Evolutionary conservation across 768 basidiomycete species (phyloP).

Genomic region (Serendipita sp.): DNA sequence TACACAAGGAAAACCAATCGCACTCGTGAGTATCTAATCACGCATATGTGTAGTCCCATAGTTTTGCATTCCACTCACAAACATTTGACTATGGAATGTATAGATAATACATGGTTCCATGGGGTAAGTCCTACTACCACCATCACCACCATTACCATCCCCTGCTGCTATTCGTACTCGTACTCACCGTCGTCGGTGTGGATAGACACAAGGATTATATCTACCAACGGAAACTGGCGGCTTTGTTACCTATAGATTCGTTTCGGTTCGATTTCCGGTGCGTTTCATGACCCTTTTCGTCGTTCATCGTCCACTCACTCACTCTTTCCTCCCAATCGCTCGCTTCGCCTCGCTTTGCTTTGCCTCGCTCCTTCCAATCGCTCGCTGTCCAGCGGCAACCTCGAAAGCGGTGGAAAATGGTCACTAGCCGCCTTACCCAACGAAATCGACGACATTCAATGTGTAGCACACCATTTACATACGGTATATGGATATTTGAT

Average conservation of each 20-base stretch:
- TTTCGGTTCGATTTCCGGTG: constrained; percentile 82
- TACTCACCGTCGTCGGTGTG: not conserved
- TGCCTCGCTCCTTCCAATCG: no score
- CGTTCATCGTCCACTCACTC: not conserved
- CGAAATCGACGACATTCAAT: constrained; percentile 49
- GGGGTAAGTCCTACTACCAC: not conserved
- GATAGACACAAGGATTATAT: constrained; percentile 72
- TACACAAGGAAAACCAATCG: not conserved
- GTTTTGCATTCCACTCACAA: not conserved
- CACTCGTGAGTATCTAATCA: not conserved
- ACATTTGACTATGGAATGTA: not conserved
- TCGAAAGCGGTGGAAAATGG: constrained; percentile 59
- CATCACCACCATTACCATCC: not conserved
- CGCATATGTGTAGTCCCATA: no score
- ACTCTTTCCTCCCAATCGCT: no score
- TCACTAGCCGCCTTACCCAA: constrained; percentile 39
- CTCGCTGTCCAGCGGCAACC: constrained; percentile 42
- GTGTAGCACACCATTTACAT: constrained; percentile 47
- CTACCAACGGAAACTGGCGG: constrained; percentile 57
- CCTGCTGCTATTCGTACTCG: not conserved
- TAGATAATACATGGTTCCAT: not conserved
- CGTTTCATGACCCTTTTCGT: not conserved
- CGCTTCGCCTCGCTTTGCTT: not conserved
- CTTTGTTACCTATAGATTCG: constrained; percentile 52
- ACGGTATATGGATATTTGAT: constrained; percentile 45